Conservation (phyloP, 176 grass and related monocot species). For the Miscanthus lutarioriparius region DNA sequence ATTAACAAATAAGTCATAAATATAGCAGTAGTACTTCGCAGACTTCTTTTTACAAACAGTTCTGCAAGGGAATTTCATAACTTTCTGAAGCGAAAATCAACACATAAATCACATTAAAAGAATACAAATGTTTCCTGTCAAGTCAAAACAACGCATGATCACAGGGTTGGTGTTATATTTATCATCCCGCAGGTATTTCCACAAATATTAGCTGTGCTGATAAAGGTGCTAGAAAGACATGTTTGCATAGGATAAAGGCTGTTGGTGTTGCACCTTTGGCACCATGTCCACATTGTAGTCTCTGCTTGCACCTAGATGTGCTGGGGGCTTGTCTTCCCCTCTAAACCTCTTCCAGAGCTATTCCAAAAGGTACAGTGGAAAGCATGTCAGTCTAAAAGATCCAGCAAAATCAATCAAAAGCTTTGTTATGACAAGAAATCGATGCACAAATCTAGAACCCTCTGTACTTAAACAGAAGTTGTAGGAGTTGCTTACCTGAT, state of each 20-base stretch:
- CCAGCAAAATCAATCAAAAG: slow-evolving; percentile 10
- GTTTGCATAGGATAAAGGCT: slow-evolving; percentile 17
- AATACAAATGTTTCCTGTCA: not conserved
- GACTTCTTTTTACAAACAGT: not conserved
- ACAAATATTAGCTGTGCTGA: not conserved
- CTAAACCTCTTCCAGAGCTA: slow-evolving; percentile 95
- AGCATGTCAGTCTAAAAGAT: slow-evolving; percentile 15
- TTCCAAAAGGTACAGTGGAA: slow-evolving; percentile 28
- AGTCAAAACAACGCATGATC: slow-evolving; percentile 17
- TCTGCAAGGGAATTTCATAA: slow-evolving; percentile 10
- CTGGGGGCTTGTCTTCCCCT: slow-evolving; percentile 81
- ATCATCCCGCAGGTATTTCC: not conserved
- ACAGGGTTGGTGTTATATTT: not conserved
- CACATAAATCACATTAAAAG: not conserved
- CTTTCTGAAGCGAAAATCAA: not conserved
- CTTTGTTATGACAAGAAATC: slow-evolving; percentile 7
- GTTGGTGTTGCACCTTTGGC: slow-evolving; percentile 59
- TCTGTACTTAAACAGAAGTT: not conserved
- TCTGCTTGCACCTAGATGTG: slow-evolving; percentile 80
- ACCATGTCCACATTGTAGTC: slow-evolving; percentile 98
- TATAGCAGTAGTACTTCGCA: not conserved
- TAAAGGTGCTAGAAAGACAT: slow-evolving; percentile 23
- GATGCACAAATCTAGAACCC: not conserved
- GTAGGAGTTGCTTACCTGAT: slow-evolving; percentile 53
- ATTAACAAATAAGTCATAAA: slow-evolving; percentile 14